Evolutionary conservation across 805 yeast genomes (phyloP), one percentile per base, ranked within the genome.

Genomic region (Spathaspora hagerdaliae): DNA sequence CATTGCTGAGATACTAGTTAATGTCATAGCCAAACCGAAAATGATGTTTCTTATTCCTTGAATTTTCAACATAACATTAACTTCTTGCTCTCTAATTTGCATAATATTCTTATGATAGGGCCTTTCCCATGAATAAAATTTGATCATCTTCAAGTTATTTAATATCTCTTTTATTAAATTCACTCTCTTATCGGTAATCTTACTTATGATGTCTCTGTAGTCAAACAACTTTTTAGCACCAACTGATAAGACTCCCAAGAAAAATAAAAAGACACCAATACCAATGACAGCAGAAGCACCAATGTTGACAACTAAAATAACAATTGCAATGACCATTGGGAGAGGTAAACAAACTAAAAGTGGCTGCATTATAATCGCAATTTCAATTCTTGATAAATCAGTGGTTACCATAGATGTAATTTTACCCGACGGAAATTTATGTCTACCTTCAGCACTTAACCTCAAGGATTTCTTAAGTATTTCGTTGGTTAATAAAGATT

Each of bases 91-190:
- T 58, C 96, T 77, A 19, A 78, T 69, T 15, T 68, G 71, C n/a
- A 77, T 56, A 27, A 90, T 73, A 45, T 73, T 65, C 5, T 71
- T 58, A 39, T 72, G 71, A 58, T 87, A 90, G 0, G 96, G 88
- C 36, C 69, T 69, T 64, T 89, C 96, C 96, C 96, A 89, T 1
- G 94, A 86, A 60, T 88, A 89, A 60, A 77, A 85, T 66, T 90
- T 89, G 60, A 90, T 85, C 63, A 83, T 76, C 56, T 86, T 86
- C 75, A 90, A 77, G 50, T 84, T 80, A 57, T 77, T 80, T 50
- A 90, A 67, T 35, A 87, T 76, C 60, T 89, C 97, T 49, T 85
- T 82, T 61, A 87, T 81, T 36, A 78, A 69, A 35, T 78, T 73
- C 19, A 89, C 85, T 56, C 97, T 80, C 14, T 67, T 63, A 60